phyloP scores from a whole-genome alignment of 78 protist genomes.

The Dictyostelium intermedium region DNA sequence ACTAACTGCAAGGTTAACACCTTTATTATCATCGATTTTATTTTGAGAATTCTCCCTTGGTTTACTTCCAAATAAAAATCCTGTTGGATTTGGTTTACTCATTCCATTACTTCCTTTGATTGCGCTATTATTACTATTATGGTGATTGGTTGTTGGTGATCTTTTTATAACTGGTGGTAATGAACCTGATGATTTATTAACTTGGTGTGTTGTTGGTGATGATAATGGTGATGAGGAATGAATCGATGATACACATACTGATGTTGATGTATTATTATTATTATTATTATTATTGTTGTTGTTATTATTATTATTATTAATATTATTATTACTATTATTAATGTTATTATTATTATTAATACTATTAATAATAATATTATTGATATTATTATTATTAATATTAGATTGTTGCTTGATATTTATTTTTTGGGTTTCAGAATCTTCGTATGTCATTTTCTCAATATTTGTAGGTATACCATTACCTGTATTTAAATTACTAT shows the following conservation, averaged over 20 bases:
- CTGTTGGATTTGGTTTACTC: not conserved
- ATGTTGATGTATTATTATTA: not conserved
- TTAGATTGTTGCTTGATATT: not conserved
- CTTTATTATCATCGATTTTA: conserved; percentile 1
- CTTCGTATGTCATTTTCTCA: not conserved
- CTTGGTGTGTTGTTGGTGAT: not conserved
- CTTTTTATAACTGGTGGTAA: conserved; percentile 12
- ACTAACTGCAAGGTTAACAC: not conserved
- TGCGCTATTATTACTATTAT: not conserved
- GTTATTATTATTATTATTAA: no score
- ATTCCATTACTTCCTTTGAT: not conserved
- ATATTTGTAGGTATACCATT: not conserved
- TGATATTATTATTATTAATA: no score
- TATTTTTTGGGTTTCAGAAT: not conserved
- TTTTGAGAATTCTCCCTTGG: conserved; percentile 7
- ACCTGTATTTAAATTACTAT: not conserved
- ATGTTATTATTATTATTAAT: not conserved
- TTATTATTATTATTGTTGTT: no score
- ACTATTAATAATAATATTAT: no score
- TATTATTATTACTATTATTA: not conserved
- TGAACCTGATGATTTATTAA: not conserved
- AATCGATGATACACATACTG: conserved; percentile 10
- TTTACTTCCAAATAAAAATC: not conserved
- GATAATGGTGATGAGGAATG: not conserved
- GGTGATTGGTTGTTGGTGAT: not conserved